phyloP scores from a whole-genome alignment of 768 basidiomycete genomes.

The Suillus luteus region DNA sequence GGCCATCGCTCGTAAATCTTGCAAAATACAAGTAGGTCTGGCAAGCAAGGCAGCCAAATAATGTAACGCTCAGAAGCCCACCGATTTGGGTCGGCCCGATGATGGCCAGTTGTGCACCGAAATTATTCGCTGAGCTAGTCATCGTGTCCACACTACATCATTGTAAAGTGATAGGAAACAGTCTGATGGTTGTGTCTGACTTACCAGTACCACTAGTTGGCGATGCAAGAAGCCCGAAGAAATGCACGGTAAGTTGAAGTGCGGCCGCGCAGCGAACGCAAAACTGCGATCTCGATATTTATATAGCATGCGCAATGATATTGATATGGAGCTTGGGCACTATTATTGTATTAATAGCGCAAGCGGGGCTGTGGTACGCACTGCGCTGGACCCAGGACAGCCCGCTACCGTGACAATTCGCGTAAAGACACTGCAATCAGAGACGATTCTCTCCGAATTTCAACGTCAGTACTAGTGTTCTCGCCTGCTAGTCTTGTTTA shows the following conservation, averaged over 20 bases:
- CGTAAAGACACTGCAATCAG: no score
- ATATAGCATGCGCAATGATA: no score
- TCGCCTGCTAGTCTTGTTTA: no score
- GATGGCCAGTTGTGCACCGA: not conserved
- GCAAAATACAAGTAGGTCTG: conserved; percentile 19
- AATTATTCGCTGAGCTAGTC: not conserved
- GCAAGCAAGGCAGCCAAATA: conserved; percentile 18
- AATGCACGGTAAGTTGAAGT: not conserved
- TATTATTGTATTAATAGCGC: no score
- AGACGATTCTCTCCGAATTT: no score
- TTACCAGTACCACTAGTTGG: not conserved
- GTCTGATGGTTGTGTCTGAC: not conserved
- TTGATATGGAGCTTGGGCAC: no score
- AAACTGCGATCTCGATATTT: not conserved
- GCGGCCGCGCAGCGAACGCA: not conserved
- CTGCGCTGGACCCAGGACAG: no score
- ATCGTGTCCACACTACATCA: not conserved
- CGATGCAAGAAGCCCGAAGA: not conserved
- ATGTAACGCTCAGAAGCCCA: conserved; percentile 11
- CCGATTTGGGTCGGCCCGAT: conserved; percentile 19
- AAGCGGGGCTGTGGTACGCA: no score
- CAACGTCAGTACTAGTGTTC: no score
- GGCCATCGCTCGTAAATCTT: conserved; percentile 12
- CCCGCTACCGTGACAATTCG: no score
- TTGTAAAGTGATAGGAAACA: not conserved